Percentiles rank a stretch among this genome's conserved stretches.
Evolutionary conservation across 805 yeast species (phyloP).

Genomic region (Barnettozyma salicaria): DNA sequence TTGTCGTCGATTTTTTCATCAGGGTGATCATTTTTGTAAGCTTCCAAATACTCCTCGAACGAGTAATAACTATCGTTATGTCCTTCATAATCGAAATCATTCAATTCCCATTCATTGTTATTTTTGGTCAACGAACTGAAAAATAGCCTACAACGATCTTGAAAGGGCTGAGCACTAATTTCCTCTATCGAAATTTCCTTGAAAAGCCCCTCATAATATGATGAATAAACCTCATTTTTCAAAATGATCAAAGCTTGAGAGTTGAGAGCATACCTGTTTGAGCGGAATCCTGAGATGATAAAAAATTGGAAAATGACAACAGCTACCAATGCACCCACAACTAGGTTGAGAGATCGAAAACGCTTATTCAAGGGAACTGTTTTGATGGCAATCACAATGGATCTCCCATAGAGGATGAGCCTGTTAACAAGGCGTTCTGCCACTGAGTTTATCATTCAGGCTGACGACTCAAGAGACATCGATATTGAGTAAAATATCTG

Average conservation of each 20-base stretch:
- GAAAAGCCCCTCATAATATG: conserved; percentile 15
- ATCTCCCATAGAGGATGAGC: conserved; percentile 10
- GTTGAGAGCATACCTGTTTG: not conserved
- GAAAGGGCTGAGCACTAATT: conserved; percentile 8
- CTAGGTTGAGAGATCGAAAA: conserved; percentile 17
- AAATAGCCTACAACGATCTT: conserved; percentile 17
- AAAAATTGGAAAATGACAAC: conserved; percentile 15
- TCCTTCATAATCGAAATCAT: conserved; percentile 17
- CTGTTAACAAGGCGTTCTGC: not conserved
- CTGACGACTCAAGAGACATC: not conserved
- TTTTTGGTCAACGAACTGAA: conserved; percentile 11
- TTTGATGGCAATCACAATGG: conserved; percentile 1
- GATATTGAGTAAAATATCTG: too few species aligned
- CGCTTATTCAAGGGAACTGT: conserved; percentile 17
- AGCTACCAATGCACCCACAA: conserved; percentile 12
- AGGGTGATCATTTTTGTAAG: conserved; percentile 5
- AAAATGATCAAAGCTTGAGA: conserved; percentile 11
- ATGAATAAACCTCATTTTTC: conserved; percentile 16
- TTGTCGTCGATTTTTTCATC: conserved; percentile 8
- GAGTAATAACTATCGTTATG: conserved; percentile 20
- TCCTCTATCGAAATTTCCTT: not conserved
- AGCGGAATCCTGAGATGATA: conserved; percentile 1
- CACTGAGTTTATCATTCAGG: too few species aligned
- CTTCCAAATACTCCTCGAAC: conserved; percentile 14
- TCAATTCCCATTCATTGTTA: conserved; percentile 18